Conservation (phyloP, 2,329 filamentous ascomycete genomes). For the Aspergillus udagawae region DNA sequence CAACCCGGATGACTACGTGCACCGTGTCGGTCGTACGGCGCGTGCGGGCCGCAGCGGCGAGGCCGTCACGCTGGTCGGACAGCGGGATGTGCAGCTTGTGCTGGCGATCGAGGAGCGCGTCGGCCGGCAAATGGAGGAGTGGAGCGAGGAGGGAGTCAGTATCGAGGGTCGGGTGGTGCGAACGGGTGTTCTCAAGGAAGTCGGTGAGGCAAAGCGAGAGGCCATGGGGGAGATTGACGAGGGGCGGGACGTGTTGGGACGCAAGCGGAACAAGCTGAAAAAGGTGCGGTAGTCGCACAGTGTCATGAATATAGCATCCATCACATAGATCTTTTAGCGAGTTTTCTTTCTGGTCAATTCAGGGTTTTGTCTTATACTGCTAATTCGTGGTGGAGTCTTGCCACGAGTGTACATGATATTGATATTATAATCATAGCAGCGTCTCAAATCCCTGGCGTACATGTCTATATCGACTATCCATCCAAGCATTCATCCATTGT, state of each 20-base stretch:
- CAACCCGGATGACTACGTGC: conserved; percentile 97
- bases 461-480: neutral
- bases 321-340: neutral
- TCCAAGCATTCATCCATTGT: neutral
- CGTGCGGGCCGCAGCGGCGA: conserved; percentile 82
- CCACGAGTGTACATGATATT: neutral
- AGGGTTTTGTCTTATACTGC: neutral
- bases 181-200: conserved; percentile 74
- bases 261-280: conserved; percentile 54
- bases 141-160: conserved; percentile 87
- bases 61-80: conserved; percentile 82
- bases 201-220: conserved; percentile 94
- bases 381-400: neutral
- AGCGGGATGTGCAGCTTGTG: conserved; percentile 88
- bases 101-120: conserved; percentile 84
- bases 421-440: neutral
- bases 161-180: conserved; percentile 84
- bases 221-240: conserved; percentile 89
- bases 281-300: conserved; percentile 31
- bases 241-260: conserved; percentile 85
- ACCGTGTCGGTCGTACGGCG: conserved; percentile 91
- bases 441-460: neutral
- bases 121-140: conserved; percentile 72
- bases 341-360: neutral
- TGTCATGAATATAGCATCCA: neutral